Evolutionary conservation across 352 stramenopile genomes (phyloP).

Genomic region (Phytopythium helicoides): DNA sequence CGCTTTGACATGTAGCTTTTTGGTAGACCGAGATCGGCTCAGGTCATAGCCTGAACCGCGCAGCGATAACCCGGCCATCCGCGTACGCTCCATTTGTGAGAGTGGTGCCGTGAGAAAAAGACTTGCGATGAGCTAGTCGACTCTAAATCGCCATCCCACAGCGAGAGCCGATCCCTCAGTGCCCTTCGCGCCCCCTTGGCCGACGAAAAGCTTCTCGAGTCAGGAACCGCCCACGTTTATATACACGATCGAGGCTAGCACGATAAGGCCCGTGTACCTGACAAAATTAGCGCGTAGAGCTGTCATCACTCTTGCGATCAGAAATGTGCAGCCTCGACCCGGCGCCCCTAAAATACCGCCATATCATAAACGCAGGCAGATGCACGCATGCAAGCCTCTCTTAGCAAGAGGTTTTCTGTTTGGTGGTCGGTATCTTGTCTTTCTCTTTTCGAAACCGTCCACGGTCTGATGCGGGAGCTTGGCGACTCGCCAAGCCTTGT

Average conservation of each 20-base stretch:
- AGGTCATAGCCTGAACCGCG: constrained; percentile 37
- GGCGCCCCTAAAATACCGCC: constrained; percentile 1
- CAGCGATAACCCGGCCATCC: constrained; percentile 27
- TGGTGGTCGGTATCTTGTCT: background rate
- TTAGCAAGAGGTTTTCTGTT: no score
- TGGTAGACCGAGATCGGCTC: constrained; percentile 7
- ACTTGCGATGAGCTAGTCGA: no score
- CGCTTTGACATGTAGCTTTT: constrained; percentile 11
- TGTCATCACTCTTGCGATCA: no score
- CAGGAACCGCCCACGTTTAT: background rate
- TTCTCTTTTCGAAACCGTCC: constrained; percentile 1
- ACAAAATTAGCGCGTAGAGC: constrained; percentile 2
- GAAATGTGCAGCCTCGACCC: no score
- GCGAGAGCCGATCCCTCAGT: background rate
- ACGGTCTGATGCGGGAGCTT: background rate
- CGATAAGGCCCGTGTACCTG: background rate
- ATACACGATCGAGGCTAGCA: no score
- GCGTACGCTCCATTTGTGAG: constrained; percentile 20
- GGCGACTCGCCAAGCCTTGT: constrained; percentile 2
- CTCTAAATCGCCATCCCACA: constrained; percentile 5
- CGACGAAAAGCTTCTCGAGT: background rate
- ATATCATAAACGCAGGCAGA: background rate
- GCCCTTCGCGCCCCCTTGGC: background rate
- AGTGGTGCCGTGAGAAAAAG: no score
- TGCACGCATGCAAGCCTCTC: background rate